Conservation (phyloP, 441 rosid genomes). For the Populus hybrid region DNA sequence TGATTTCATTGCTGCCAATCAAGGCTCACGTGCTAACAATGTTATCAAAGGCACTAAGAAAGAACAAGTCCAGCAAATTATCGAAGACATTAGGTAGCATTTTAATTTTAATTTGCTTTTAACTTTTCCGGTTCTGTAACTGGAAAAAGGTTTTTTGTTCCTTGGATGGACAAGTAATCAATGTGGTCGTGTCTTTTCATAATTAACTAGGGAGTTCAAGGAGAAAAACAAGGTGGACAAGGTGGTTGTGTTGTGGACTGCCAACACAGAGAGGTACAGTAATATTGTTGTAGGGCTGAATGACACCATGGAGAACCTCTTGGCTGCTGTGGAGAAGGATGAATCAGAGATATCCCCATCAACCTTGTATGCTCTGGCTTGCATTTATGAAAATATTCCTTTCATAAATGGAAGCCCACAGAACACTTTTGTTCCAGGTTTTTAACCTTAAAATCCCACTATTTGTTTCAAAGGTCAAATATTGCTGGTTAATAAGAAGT, state of each 20-base stretch:
- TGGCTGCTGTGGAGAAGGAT: conserved; percentile 69
- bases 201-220: conserved; percentile 69
- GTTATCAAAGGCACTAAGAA: conserved; percentile 80
- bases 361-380: conserved; percentile 77
- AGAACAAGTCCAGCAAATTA: conserved; percentile 72
- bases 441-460: background rate
- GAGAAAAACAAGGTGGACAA: conserved; percentile 76
- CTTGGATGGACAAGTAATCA: background rate
- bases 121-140: background rate
- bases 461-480: background rate
- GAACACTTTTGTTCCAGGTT: conserved; percentile 93
- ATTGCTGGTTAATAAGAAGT: background rate
- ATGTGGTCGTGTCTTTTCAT: background rate
- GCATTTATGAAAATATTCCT: conserved; percentile 77
- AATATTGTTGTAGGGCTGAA: conserved; percentile 74
- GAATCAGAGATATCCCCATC: conserved; percentile 95
- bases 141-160: background rate
- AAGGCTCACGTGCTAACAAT: conserved; percentile 83
- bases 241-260: conserved; percentile 93
- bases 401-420: conserved; percentile 98
- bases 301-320: conserved; percentile 72
- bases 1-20: conserved; percentile 96
- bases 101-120: background rate
- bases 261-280: conserved; percentile 96
- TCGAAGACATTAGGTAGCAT: conserved; percentile 72